A percentile compares a stretch with the other conserved stretches of the same genome.
Conservation (phyloP, 805 yeast genomes). For the Martiniozyma abietophila region DNA sequence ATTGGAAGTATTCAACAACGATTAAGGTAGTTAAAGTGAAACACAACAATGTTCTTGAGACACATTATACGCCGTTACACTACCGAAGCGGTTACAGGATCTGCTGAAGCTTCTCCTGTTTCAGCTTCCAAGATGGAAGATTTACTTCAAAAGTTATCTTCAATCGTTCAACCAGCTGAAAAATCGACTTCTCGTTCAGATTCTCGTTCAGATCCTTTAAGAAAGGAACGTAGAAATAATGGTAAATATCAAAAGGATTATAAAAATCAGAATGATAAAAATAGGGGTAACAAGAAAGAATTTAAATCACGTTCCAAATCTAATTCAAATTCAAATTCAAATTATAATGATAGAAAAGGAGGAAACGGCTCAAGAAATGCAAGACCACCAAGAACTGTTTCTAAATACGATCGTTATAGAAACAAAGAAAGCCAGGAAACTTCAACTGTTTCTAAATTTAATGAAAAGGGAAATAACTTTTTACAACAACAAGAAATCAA, state of each 20-base stretch:
- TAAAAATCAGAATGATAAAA: constrained; percentile 2
- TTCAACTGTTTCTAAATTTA: constrained; percentile 2
- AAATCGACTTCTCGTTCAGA: not conserved
- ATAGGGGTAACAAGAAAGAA: not conserved
- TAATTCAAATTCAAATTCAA: no score
- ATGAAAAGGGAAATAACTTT: constrained; percentile 9
- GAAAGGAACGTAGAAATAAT: constrained; percentile 1
- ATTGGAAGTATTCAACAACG: no score
- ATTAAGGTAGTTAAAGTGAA: no score
- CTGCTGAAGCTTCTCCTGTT: not conserved
- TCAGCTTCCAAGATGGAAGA: constrained; percentile 3
- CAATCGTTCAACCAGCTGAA: no score
- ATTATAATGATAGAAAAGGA: constrained; percentile 2
- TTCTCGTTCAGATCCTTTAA: not conserved
- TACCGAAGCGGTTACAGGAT: constrained; percentile 4
- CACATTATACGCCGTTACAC: no score
- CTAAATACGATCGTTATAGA: constrained; percentile 12
- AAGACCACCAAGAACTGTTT: constrained; percentile 10
- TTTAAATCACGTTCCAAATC: no score
- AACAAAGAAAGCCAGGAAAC: constrained; percentile 6
- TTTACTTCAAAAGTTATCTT: constrained; percentile 4
- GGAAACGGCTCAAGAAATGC: not conserved
- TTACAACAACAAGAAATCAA: constrained; percentile 8
- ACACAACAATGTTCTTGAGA: no score
- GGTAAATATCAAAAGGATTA: not conserved